Base-by-base conservation (phyloP, 306 rosid genomes). In the Prunus fruticosa region DNA sequence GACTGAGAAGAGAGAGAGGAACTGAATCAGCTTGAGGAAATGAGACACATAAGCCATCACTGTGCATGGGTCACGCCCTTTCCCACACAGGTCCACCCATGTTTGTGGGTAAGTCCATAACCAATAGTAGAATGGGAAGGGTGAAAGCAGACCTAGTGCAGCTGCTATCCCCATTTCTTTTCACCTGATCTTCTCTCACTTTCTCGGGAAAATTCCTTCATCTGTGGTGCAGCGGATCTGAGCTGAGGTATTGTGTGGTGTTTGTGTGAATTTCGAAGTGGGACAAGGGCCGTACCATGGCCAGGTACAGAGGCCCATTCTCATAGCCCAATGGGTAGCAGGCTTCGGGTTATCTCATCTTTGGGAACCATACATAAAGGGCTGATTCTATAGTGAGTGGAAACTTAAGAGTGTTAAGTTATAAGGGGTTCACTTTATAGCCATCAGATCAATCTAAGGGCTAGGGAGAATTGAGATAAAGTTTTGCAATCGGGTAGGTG, bases 11-110 rank as follows among this genome's bases (percentile, higher is more conserved):
- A 95, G 81, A 3, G 92, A 88, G 56, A 90, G 16, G 79, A 92
- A 73, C 87, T 95, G 97, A 85, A 95, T 2, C 0, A 92, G 67
- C 92, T 95, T 95, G 25, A 91, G 76, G 71, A 89, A 69, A 79
- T 88, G 87, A 18, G 97, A 19, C 53, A 89, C 75, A 54, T 68
- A 15, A 25, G 93, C 93, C 99, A 92, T 92, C 54, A 84, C 82
- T 74, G 85, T 88, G 3, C 85, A 90, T 18, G 97, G 98, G 60
- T 95, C 96, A 52, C 86, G 74, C 60, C 75, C 89, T 78, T 81
- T 89, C 2, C 99, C 97, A 28, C 97, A 95, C 4, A 95, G 73
- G 12, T 88, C 76, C 0, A 89, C 90, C 97, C 97, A 95, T n/a
- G 89, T 81, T 68, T 87, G 93, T 0, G 97, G 97, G 77, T 67